These are phyloP conservation scores for Achlya hypogyna DNA, from an alignment of 352 stramenopile genomes.

Conservation along the genomic window DNA sequence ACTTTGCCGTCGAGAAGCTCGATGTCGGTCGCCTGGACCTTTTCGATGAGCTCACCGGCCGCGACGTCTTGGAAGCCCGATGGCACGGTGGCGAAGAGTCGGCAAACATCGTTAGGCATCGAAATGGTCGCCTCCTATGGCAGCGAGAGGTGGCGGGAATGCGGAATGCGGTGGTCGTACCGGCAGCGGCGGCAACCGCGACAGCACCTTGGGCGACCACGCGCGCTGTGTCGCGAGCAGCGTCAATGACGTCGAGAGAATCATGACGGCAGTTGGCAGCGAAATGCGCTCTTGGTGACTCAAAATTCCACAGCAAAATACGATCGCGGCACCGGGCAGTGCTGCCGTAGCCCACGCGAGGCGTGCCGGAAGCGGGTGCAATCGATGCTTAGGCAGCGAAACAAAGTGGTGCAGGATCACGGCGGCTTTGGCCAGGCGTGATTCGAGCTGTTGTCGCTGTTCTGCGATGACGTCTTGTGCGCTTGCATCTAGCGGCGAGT, in stretches of 20 bases:
- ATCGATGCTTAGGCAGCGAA: background rate
- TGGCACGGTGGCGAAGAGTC: constrained; percentile 14
- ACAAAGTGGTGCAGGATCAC: background rate
- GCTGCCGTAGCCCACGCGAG: background rate
- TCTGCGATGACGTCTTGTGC: background rate
- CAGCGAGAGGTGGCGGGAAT: background rate
- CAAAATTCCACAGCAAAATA: background rate
- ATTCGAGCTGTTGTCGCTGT: background rate
- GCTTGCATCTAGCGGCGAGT: background rate
- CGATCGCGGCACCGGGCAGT: background rate
- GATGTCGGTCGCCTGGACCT: constrained; percentile 16
- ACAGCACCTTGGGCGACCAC: background rate
- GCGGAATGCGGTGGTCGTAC: background rate
- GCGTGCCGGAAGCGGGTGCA: background rate
- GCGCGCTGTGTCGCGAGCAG: background rate
- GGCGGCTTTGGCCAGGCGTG: background rate
- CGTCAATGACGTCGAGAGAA: background rate
- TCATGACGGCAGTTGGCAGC: background rate
- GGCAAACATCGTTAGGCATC: background rate
- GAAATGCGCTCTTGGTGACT: background rate
- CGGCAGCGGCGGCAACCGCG: background rate
- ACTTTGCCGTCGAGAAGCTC: constrained; percentile 16
- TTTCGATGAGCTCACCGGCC: constrained; percentile 17
- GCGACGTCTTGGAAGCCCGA: constrained; percentile 18
- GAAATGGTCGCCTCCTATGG: background rate